A percentile compares a stretch with the other conserved stretches of the same genome.
Conservation (phyloP, 345 rosid genomes). For the Eucalyptus camaldulensis region DNA sequence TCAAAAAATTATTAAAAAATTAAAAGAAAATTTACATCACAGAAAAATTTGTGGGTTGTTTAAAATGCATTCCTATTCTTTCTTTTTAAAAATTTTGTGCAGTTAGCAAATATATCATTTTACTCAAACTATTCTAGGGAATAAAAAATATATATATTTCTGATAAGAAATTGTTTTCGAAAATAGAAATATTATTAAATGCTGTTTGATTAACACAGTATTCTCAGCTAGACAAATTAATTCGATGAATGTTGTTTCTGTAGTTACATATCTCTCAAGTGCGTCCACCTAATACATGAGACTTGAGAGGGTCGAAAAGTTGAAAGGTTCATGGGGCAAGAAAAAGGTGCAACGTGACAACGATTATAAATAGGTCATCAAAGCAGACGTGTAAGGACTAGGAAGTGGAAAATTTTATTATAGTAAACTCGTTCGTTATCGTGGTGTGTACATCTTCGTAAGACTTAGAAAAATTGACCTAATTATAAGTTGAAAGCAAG, state of each 20-base stretch:
- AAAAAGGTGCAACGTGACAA: neutral
- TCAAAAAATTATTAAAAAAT: too few relatives aligned
- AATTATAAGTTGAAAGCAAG: neutral
- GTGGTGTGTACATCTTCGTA: neutral
- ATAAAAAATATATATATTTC: too few relatives aligned
- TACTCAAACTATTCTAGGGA: too few relatives aligned
- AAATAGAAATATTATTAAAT: too few relatives aligned
- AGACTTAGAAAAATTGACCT: neutral
- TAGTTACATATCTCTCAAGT: neutral
- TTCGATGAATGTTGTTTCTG: neutral
- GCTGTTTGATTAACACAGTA: neutral
- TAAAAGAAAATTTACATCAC: too few relatives aligned
- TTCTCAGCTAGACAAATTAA: neutral
- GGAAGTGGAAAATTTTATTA: neutral
- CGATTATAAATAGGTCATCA: neutral
- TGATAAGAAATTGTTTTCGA: fast-evolving
- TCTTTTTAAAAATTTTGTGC: too few relatives aligned
- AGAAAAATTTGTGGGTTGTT: too few relatives aligned
- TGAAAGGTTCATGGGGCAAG: neutral
- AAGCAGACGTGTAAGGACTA: neutral
- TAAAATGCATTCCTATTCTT: too few relatives aligned
- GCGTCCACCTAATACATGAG: neutral
- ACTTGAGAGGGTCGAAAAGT: neutral
- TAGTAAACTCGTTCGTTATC: neutral
- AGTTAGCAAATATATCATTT: too few relatives aligned